Base-by-base conservation (phyloP, 2,329 filamentous ascomycete genomes). In the Clonostachys byssicola region DNA sequence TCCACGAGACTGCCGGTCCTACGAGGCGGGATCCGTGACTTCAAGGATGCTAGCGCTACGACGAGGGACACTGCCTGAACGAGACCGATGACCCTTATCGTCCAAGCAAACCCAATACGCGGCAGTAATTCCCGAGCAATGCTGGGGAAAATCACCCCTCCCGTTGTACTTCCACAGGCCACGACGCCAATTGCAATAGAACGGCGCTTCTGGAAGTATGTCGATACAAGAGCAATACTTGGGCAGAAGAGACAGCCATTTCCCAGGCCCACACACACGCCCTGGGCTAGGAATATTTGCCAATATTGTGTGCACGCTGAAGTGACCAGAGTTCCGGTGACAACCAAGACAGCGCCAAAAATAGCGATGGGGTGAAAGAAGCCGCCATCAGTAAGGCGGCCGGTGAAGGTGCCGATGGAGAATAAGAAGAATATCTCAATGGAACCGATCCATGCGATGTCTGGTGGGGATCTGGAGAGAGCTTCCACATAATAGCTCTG, bases 191-290 rank as follows among this genome's bases (percentile, higher is more conserved):
- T 70, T 1, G 83, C 84, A 3, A 86, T 65, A 0, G 74, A 74
- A 5, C 78, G 72, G n/a, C 77, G 76, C n/a, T 62, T 74, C 9
- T 68, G 68, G 53, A 87, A 88, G 47, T 85, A 86, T 0, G 80
- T 83, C n/a, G 78, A 70, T 9, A 81, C 65, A 20, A 83, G 61
- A n/a, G 76, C 71, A 36, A 80, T 56, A 16, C 71, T 73, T 33
- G 81, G 73, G 41, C 72, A 70, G 63, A 81, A 80, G 54, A 82
- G 64, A 45, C 81, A 60, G 2, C 80, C 72, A 55, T 68, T 66
- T 2, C 81, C 80, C 2, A 84, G 60, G 0, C 81, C 80, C 20
- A 77, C 70, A 40, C 78, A 80, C 1, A 85, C 51, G 1, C 78
- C 81, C 52, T 85, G 81, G 0, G 71, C 63, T 0, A 80, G 64